Conservation (phyloP, 331 rosid species). For the Phaseolus coccineus region DNA sequence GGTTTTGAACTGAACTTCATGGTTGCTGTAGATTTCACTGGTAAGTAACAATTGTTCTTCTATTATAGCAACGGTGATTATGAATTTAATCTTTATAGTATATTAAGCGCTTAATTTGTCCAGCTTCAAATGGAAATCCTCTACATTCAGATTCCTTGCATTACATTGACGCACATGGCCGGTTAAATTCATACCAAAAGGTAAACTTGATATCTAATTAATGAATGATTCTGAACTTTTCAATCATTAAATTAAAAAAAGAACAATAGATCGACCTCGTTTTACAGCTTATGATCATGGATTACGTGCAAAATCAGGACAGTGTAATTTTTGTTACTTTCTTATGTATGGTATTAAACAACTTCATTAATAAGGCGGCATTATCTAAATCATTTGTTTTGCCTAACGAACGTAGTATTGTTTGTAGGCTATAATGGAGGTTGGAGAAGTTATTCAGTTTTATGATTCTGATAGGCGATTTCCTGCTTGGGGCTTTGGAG, state of each 20-base stretch:
- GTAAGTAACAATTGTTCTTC: constrained; percentile 44
- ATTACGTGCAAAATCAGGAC: constrained; percentile 2
- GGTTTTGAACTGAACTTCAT: constrained; percentile 91
- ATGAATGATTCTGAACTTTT: constrained; percentile 1
- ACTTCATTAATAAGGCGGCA: constrained; percentile 2
- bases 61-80: constrained; percentile 4
- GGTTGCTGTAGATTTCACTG: constrained; percentile 94
- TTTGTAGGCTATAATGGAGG: constrained; percentile 79
- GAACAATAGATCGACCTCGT: not conserved
- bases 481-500: constrained; percentile 98
- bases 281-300: constrained; percentile 5
- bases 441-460: constrained; percentile 89
- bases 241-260: not conserved
- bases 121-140: constrained; percentile 94
- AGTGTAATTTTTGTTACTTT: not conserved
- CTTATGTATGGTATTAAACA: not conserved
- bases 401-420: constrained; percentile 35
- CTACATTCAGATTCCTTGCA: constrained; percentile 65
- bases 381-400: not conserved
- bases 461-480: constrained; percentile 76
- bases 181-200: constrained; percentile 78
- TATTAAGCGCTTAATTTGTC: constrained; percentile 42
- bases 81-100: constrained; percentile 13
- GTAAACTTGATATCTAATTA: constrained; percentile 49
- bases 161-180: constrained; percentile 69